These are phyloP conservation scores for Myochromella boudieri DNA, from an alignment of 768 basidiomycete genomes.

Conservation along the genomic window DNA sequence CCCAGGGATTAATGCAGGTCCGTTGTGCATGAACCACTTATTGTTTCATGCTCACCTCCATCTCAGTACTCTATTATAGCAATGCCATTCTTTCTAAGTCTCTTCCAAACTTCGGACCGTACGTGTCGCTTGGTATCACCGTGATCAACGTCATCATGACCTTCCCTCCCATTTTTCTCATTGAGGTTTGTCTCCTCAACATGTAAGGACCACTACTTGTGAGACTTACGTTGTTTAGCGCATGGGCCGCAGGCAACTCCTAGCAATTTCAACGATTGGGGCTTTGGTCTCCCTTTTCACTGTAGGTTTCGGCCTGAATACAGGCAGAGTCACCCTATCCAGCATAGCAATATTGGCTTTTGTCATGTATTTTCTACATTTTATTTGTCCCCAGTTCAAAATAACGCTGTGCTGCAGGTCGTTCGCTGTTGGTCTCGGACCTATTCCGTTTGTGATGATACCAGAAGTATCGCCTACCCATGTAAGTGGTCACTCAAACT, in stretches of 20 bases:
- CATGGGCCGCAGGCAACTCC: slow-evolving; percentile 68
- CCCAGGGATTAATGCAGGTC: slow-evolving; percentile 76
- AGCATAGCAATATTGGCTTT: slow-evolving; percentile 78
- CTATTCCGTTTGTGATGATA: slow-evolving; percentile 90
- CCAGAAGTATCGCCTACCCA: slow-evolving; percentile 84
- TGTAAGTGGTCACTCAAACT: slow-evolving; percentile 41
- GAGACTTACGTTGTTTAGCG: slow-evolving; percentile 43
- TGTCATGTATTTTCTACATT: slow-evolving; percentile 54
- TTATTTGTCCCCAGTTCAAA: neutral
- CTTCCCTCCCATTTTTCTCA: slow-evolving; percentile 83
- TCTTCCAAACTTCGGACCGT: slow-evolving; percentile 75
- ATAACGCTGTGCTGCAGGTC: slow-evolving; percentile 45
- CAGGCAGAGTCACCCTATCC: slow-evolving; percentile 55
- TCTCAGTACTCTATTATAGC: slow-evolving; percentile 84
- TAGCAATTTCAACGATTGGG: slow-evolving; percentile 66
- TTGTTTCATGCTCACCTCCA: neutral
- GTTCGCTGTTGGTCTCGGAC: slow-evolving; percentile 89
- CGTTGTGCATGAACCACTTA: slow-evolving; percentile 1
- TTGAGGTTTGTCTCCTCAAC: slow-evolving; percentile 58
- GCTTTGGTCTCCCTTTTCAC: slow-evolving; percentile 63
- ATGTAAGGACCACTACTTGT: neutral
- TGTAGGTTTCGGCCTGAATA: slow-evolving; percentile 72
- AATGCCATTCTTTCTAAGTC: slow-evolving; percentile 83
- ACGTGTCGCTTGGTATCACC: slow-evolving; percentile 83
- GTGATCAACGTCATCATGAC: slow-evolving; percentile 83